Evolutionary conservation across 176 grass and related monocot genomes (phyloP).

Genomic region (Otatea glauca): DNA sequence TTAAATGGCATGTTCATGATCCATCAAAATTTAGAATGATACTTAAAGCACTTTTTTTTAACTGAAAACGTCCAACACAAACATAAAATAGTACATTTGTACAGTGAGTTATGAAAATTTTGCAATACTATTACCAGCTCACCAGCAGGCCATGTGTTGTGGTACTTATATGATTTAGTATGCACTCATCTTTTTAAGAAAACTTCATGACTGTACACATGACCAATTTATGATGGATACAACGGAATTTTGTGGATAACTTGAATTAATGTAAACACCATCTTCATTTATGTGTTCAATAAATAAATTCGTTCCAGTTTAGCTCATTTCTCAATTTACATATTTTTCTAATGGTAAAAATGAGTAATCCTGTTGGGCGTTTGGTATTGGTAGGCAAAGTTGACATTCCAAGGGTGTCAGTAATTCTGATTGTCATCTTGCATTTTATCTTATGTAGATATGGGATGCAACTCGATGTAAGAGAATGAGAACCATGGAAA

Average conservation of each 20-base stretch:
- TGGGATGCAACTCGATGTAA: constrained; percentile 89
- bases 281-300: not conserved
- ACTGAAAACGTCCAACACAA: not conserved
- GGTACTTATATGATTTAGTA: not conserved
- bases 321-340: not conserved
- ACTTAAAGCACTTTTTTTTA: not conserved
- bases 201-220: not conserved
- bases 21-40: not conserved
- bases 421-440: constrained; percentile 33
- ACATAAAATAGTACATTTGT: not conserved
- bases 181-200: not conserved
- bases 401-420: not conserved
- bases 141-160: not conserved
- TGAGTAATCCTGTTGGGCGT: not conserved
- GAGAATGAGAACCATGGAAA: constrained; percentile 87
- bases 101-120: not conserved
- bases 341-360: not conserved
- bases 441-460: constrained; percentile 68
- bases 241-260: not conserved
- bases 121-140: not conserved
- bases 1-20: constrained; percentile 5
- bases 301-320: not conserved
- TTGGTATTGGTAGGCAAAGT: not conserved
- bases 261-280: not conserved
- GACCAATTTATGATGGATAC: not conserved